Percentiles rank a stretch among this genome's conserved stretches.
Evolutionary conservation across 768 basidiomycete species (phyloP).

Genomic region (Collybia sp.): DNA sequence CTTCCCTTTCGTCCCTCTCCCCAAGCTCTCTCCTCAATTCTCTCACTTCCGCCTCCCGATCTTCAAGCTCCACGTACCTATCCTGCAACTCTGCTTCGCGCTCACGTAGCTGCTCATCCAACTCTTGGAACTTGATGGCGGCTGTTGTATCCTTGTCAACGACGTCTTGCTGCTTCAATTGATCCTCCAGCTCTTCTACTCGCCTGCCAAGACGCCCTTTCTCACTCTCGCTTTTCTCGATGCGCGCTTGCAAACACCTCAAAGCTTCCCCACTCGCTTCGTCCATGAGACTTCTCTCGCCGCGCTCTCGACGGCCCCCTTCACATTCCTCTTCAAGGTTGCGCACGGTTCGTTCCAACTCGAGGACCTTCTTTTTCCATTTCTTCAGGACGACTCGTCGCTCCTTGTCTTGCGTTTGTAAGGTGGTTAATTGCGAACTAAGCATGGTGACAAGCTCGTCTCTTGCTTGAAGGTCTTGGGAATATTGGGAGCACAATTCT

Average conservation of each 20-base stretch:
- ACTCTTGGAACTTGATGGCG: no score
- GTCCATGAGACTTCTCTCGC: constrained; percentile 81
- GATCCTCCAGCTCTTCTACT: constrained; percentile 35
- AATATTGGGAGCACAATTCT: constrained; percentile 73
- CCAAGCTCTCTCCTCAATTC: constrained; percentile 39
- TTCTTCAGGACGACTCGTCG: constrained; percentile 46
- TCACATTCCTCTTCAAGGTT: constrained; percentile 86
- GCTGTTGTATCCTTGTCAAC: no score
- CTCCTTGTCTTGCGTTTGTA: constrained; percentile 62
- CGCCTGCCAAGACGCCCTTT: constrained; percentile 40
- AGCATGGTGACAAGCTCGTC: constrained; percentile 69
- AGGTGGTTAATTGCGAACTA: constrained; percentile 42
- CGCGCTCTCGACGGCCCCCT: constrained; percentile 71
- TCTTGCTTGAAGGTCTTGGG: constrained; percentile 66
- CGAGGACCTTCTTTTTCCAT: constrained; percentile 77
- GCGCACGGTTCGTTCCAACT: constrained; percentile 64
- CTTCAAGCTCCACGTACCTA: constrained; percentile 47
- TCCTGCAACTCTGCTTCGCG: constrained; percentile 33
- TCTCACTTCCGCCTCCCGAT: constrained; percentile 37
- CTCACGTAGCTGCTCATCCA: no score
- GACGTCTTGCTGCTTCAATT: constrained; percentile 45
- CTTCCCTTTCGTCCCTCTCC: constrained; percentile 48
- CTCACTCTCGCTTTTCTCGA: constrained; percentile 71
- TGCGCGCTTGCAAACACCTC: constrained; percentile 74
- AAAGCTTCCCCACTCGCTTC: constrained; percentile 77